Conservation (phyloP, 2,329 filamentous ascomycete genomes). For the Aspergillus glaucus region DNA sequence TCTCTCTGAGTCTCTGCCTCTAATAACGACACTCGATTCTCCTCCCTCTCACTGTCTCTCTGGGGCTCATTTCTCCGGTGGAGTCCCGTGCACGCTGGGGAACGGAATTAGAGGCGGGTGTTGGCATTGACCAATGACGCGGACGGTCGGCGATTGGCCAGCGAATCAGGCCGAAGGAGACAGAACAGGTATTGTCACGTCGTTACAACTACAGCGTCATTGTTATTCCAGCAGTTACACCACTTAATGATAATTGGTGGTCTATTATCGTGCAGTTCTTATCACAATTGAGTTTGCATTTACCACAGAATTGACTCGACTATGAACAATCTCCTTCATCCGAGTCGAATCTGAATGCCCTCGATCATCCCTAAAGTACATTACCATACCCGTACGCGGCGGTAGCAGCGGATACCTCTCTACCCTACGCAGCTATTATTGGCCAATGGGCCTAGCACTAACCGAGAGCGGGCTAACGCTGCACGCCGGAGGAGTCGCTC, state of each 20-base stretch:
- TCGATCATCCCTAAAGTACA: conserved; percentile 1
- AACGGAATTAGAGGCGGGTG: not conserved
- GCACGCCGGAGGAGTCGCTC: too few relatives aligned
- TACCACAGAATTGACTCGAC: too few relatives aligned
- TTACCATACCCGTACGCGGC: conserved; percentile 3
- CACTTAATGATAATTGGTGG: too few relatives aligned
- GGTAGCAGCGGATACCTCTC: conserved; percentile 13
- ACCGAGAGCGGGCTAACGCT: conserved; percentile 1
- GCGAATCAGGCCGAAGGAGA: conserved; percentile 21
- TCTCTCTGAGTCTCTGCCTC: too few relatives aligned
- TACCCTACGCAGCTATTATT: not conserved
- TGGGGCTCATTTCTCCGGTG: not conserved
- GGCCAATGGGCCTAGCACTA: not conserved
- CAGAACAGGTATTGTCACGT: conserved; percentile 13
- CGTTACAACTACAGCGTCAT: not conserved
- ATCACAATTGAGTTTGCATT: too few relatives aligned
- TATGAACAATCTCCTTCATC: too few relatives aligned
- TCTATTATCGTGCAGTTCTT: too few relatives aligned
- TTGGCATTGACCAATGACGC: not conserved
- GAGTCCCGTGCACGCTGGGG: conserved; percentile 1
- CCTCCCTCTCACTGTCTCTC: too few relatives aligned
- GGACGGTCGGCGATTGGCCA: conserved; percentile 7
- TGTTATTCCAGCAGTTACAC: too few relatives aligned
- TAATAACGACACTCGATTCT: too few relatives aligned
- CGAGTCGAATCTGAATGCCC: too few relatives aligned